These are phyloP conservation scores for Tricholoma hemisulphureum DNA, from an alignment of 768 basidiomycete genomes.

Conservation along the genomic window DNA sequence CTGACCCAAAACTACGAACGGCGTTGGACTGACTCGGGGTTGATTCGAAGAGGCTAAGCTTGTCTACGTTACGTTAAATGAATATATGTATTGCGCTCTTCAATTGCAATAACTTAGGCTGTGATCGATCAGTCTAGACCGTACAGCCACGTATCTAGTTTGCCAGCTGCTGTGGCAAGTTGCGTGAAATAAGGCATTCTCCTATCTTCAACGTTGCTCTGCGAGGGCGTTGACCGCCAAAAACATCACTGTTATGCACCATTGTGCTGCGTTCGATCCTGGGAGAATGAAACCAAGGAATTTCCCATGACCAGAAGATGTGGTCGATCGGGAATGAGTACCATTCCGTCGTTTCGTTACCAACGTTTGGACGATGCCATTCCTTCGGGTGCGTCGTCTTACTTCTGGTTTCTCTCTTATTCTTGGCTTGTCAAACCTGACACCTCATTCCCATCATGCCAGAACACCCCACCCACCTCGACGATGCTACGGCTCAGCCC, in stretches of 20 bases:
- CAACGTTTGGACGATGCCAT: slow-evolving; percentile 16
- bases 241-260: not conserved
- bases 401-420: slow-evolving; percentile 31
- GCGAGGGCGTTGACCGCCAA: not conserved
- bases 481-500: not conserved
- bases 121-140: no score
- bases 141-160: no score
- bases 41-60: no score
- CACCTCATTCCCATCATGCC: slow-evolving; percentile 26
- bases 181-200: no score
- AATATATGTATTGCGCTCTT: no score
- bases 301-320: not conserved
- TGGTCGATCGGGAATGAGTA: slow-evolving; percentile 19
- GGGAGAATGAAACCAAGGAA: no score
- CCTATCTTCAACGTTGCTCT: no score
- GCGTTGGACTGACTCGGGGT: no score
- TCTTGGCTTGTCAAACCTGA: slow-evolving; percentile 12
- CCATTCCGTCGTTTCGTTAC: slow-evolving; percentile 40
- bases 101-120: no score
- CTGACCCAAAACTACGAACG: not conserved
- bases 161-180: no score
- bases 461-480: slow-evolving; percentile 14
- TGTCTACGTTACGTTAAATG: no score
- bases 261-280: not conserved
- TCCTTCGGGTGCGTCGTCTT: slow-evolving; percentile 41